Conservation (phyloP, 2,329 filamentous ascomycete genomes). For the Talaromyces albobiverticillius region DNA sequence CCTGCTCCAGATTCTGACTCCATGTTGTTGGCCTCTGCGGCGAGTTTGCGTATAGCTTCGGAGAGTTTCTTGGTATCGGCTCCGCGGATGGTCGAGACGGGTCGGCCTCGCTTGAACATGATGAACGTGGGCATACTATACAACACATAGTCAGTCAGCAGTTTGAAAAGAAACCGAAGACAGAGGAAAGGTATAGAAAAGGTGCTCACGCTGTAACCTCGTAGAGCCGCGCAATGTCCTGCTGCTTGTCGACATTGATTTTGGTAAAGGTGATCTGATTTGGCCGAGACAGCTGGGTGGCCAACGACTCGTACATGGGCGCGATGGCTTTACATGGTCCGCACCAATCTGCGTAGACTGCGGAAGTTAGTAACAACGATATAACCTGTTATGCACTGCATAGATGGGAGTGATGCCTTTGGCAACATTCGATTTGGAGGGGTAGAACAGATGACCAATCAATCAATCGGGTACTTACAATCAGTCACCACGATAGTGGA, state of each 20-base stretch:
- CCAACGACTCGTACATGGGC: conserved; percentile 76
- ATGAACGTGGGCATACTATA: conserved; percentile 86
- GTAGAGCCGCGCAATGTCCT: conserved; percentile 71
- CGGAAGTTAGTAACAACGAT: conserved; percentile 1
- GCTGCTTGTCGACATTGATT: conserved; percentile 76
- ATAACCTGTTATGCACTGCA: no score
- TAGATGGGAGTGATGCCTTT: no score
- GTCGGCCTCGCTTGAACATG: conserved; percentile 71
- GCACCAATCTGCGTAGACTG: conserved; percentile 88
- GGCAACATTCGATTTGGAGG: no score
- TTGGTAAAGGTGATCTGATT: conserved; percentile 79
- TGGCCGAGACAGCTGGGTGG: conserved; percentile 66
- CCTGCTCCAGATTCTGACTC: conserved; percentile 44
- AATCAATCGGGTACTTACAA: conserved; percentile 60
- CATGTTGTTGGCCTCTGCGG: conserved; percentile 57
- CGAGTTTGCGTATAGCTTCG: conserved; percentile 68
- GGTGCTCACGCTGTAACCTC: conserved; percentile 61
- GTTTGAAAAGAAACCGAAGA: background rate
- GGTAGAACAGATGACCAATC: background rate
- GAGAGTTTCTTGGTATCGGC: conserved; percentile 70
- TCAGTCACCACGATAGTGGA: conserved; percentile 82
- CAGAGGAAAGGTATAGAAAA: background rate
- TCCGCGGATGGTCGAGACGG: conserved; percentile 68
- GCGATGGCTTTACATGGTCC: conserved; percentile 80
- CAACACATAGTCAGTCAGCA: background rate